Conservation (phyloP, 352 stramenopile genomes). For the Phytophthora citrophthora region DNA sequence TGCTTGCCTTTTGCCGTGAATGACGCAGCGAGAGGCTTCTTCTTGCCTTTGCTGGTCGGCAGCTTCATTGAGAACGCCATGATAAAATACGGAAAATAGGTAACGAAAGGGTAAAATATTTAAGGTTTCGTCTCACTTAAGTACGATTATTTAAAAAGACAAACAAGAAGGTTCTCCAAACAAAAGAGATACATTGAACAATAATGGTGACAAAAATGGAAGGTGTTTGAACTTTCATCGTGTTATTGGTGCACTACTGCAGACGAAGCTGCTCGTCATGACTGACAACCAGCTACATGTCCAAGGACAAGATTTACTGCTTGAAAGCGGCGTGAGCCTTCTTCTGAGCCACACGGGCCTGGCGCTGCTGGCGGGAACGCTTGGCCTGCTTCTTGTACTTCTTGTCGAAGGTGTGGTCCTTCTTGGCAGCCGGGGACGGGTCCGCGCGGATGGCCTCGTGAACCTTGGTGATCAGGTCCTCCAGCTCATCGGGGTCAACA, state of each 20-base stretch:
- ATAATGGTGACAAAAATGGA: slow-evolving; percentile 8
- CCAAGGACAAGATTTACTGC: slow-evolving; percentile 39
- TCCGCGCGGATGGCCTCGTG: slow-evolving; percentile 98
- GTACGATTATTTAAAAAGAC: slow-evolving; percentile 1
- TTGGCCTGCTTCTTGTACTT: slow-evolving; percentile 95
- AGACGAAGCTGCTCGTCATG: slow-evolving; percentile 7
- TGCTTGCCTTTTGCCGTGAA: slow-evolving; percentile 31
- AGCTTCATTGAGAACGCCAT: slow-evolving; percentile 81
- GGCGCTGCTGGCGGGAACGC: slow-evolving; percentile 95
- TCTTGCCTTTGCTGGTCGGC: slow-evolving; percentile 43
- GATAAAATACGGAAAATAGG: neutral
- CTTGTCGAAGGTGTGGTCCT: slow-evolving; percentile 91
- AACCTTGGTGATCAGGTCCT: slow-evolving; percentile 93
- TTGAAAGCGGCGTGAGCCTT: slow-evolving; percentile 92
- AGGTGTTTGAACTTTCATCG: slow-evolving; percentile 50
- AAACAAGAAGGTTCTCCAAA: no score
- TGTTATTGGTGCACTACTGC: slow-evolving; percentile 27
- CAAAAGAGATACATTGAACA: no score
- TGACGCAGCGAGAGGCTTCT: slow-evolving; percentile 27
- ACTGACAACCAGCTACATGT: neutral
- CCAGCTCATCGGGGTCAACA: slow-evolving; percentile 92
- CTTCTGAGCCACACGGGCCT: slow-evolving; percentile 96
- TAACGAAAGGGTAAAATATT: neutral
- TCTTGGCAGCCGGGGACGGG: slow-evolving; percentile 93
- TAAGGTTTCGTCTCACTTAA: neutral